Evolutionary conservation across 1,139 yeast genomes (phyloP).

Genomic region (Debaryomycetaceae sp.): DNA sequence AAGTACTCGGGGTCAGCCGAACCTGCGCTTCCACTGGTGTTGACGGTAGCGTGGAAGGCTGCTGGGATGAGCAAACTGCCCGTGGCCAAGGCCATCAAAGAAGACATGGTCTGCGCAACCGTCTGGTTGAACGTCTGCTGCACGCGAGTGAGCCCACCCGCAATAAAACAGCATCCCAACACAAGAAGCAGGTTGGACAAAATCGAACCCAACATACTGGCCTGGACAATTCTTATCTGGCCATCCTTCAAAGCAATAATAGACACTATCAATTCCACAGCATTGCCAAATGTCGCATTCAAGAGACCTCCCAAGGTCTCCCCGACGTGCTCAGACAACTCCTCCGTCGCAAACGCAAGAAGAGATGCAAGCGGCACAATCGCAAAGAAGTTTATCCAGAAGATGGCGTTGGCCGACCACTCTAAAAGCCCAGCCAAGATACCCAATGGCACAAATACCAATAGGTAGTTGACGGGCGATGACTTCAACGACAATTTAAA

Average conservation of each 20-base stretch:
- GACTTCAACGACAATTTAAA: constrained; percentile 42
- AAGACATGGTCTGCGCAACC: constrained; percentile 96
- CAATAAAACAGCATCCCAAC: constrained; percentile 91
- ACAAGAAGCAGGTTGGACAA: constrained; percentile 84
- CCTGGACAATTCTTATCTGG: constrained; percentile 91
- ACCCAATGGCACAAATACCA: constrained; percentile 88
- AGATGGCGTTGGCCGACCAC: constrained; percentile 58
- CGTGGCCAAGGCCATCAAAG: constrained; percentile 86
- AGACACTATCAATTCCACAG: constrained; percentile 88
- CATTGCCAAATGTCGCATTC: constrained; percentile 96
- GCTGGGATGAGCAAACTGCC: constrained; percentile 91
- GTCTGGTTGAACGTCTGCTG: constrained; percentile 93
- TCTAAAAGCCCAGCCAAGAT: constrained; percentile 59
- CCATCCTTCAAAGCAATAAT: constrained; percentile 81
- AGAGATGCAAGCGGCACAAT: constrained; percentile 91
- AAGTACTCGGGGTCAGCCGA: constrained; percentile 41
- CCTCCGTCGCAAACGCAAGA: constrained; percentile 90
- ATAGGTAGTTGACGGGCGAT: constrained; percentile 73
- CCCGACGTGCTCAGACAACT: constrained; percentile 81
- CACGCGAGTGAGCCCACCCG: constrained; percentile 83
- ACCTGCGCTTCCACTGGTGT: constrained; percentile 38
- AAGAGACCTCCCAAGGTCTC: constrained; percentile 87
- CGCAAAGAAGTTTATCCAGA: constrained; percentile 78
- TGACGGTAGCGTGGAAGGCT: constrained; percentile 86
- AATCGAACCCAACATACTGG: constrained; percentile 93